Evolutionary conservation across 176 grass and related monocot genomes (phyloP), one percentile per base, ranked within the genome.

Genomic region (Carex kokanica): DNA sequence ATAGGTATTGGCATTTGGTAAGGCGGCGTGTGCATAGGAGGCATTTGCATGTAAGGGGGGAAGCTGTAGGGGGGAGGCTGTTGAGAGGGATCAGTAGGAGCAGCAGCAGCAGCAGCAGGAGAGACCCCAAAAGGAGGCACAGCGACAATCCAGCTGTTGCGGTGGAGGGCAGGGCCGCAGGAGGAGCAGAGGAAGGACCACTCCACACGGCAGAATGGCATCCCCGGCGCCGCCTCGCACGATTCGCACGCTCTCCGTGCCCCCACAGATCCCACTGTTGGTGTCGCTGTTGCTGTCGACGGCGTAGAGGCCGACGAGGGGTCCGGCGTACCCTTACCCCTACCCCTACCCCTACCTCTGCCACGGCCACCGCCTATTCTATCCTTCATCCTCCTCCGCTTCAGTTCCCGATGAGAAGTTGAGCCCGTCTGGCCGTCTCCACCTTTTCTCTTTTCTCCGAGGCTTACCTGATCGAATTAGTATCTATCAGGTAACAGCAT

Each of bases 171-270:
- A 23, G 88, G 71, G 63, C 84, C 88, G 29, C 88, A 90, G 55
- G 84, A 79, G 80, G 84, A 29, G 53, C 88, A 90, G 63, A 90
- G 88, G 73, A 86, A 90, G 43, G 84, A 86, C 88, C 88, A 90
- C 29, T 90, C 88, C 27, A 90, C 88, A 29, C 84, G 84, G 40
- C 88, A 90, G 81, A 90, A 90, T 4, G 88, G 84, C 7, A 90
- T 86, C 24, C 84, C 88, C 2, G 88, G 84, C 7, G 85, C 80
- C 6, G 84, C 65, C 10, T 78, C 56, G 88, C 88, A 90, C 0
- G 85, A 66, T 9, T 87, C 84, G 62, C 88, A 90, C 73, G 82
- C 71, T 40, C 85, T 53, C 8, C 34, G 64, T 2, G 3, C 14
- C 14, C 25, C 67, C 45, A 47, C 45, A 11, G 45, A 47, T 47